Base-by-base conservation (phyloP, 805 yeast species). In the Nakazawaea pomicola region DNA sequence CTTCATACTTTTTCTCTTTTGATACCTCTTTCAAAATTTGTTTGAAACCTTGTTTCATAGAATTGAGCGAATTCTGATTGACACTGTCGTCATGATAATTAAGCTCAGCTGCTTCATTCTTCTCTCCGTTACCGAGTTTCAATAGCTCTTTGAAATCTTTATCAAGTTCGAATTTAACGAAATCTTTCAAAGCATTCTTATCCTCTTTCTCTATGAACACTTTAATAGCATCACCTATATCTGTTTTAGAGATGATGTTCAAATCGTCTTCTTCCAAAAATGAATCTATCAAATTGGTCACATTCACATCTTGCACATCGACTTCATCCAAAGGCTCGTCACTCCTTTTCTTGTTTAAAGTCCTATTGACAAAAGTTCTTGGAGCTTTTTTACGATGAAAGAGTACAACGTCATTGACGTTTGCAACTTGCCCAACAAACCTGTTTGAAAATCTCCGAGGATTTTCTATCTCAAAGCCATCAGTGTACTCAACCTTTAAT, bases 401-500 rank as follows among this genome's bases (percentile, higher is more conserved):
- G 35, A 78, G 80, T 3, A 91, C 75, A 7, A 90, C 86, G 52
- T 89, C 95, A 52, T 86, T 82, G n/a, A 81, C 78, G 57, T 93
- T 93, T 4, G 98, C 99, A 2, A 91, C 93, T 46, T 70, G 70
- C 0, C 96, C 96, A 5, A 85, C 95, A 67, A 91, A 93, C 52
- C 87, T 67, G 54, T 90, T 88, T 12, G 96, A 87, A 48, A 93
- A 87, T 47, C 96, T 65, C 39, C 95, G 68, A 0, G 95, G 85
- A 54, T 90, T 91, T 53, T 90, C 98, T 14, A 93, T 88, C 50
- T 89, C 96, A 53, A 76, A 91, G 4, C 90, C 95, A 1, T 95
- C 96, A 17, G 86, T 69, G 51, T 91, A 91, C 50, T 93, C 97
- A 0, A 90, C 96, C 27, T 89, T 67, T 14, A 93, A 58, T 35